Percentiles rank a stretch among this genome's conserved stretches.
Evolutionary conservation across 495 filamentous ascomycete species (phyloP).

Genomic region (Melanomma pulvis-pyrius): DNA sequence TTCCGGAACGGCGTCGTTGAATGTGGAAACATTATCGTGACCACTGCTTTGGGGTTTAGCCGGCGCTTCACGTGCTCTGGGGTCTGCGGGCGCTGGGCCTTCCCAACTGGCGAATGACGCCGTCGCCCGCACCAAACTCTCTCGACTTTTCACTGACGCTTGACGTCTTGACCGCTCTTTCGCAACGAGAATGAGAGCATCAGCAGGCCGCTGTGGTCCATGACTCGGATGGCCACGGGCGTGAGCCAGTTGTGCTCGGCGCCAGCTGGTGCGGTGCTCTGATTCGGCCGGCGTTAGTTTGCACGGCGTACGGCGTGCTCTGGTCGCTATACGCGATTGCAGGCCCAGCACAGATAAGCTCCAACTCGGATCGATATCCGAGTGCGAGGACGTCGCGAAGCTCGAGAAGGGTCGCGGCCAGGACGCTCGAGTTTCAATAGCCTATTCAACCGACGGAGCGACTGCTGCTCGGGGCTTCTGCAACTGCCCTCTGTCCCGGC

Average conservation of each 20-base stretch:
- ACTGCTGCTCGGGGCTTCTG: conserved; percentile 2
- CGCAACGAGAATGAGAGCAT: not conserved
- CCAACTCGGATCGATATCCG: not conserved
- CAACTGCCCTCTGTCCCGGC: not conserved
- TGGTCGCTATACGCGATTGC: not conserved
- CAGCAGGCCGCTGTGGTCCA: not conserved
- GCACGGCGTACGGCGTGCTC: not conserved
- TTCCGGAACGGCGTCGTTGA: not conserved
- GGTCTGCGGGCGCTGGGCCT: not conserved
- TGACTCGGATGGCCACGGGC: not conserved
- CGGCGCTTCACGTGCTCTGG: too few species aligned
- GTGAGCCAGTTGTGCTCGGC: not conserved
- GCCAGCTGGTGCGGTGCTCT: not conserved
- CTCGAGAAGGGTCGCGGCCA: not conserved
- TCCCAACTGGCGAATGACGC: not conserved
- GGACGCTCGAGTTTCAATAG: not conserved
- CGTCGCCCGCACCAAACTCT: not conserved
- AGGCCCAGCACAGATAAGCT: not conserved
- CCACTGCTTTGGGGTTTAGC: not conserved
- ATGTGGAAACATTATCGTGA: not conserved
- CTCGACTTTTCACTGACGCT: not conserved
- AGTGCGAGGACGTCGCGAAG: not conserved
- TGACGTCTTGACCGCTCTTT: conserved; percentile 2
- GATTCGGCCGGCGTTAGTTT: not conserved
- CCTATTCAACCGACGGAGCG: not conserved